Conservation (phyloP, 352 stramenopile species). For the Globisporangium orthogonon region DNA sequence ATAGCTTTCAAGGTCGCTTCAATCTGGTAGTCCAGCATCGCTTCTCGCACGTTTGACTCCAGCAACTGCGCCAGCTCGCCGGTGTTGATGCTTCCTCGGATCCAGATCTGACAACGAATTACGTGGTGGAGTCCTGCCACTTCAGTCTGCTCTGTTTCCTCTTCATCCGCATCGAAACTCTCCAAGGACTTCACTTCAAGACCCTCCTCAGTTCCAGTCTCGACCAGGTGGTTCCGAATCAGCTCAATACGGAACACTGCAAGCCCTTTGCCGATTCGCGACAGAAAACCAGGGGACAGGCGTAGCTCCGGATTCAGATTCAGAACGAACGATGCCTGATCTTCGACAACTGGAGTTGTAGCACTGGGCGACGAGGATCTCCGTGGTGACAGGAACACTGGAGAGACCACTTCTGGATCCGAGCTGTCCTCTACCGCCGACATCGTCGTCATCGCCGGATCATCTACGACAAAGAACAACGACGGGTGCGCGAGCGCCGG, state of each 20-base stretch:
- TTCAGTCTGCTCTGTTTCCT: not conserved
- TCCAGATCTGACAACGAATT: conserved; percentile 60
- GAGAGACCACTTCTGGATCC: conserved; percentile 8
- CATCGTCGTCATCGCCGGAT: not conserved
- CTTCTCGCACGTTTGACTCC: conserved; percentile 68
- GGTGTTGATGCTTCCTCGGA: conserved; percentile 55
- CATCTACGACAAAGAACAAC: conserved; percentile 11
- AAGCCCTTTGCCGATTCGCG: conserved; percentile 69
- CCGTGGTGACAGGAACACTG: conserved; percentile 14
- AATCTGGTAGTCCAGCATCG: conserved; percentile 75
- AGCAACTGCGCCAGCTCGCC: conserved; percentile 49
- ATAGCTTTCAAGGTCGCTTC: conserved; percentile 41
- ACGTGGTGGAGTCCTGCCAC: conserved; percentile 1
- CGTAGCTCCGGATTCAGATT: conserved; percentile 83
- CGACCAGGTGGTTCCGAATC: conserved; percentile 15
- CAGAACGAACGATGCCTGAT: conserved; percentile 59
- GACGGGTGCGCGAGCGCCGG: conserved; percentile 10
- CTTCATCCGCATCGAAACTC: conserved; percentile 7
- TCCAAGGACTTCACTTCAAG: conserved; percentile 12
- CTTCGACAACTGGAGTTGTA: conserved; percentile 2
- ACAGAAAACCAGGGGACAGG: conserved; percentile 67
- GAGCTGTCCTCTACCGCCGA: not conserved
- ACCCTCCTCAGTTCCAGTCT: not conserved
- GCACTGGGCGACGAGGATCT: not conserved
- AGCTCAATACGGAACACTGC: conserved; percentile 62